These are phyloP conservation scores for Sporothrix globosa DNA, from an alignment of 2,329 filamentous ascomycete species.

Conservation along the genomic window DNA sequence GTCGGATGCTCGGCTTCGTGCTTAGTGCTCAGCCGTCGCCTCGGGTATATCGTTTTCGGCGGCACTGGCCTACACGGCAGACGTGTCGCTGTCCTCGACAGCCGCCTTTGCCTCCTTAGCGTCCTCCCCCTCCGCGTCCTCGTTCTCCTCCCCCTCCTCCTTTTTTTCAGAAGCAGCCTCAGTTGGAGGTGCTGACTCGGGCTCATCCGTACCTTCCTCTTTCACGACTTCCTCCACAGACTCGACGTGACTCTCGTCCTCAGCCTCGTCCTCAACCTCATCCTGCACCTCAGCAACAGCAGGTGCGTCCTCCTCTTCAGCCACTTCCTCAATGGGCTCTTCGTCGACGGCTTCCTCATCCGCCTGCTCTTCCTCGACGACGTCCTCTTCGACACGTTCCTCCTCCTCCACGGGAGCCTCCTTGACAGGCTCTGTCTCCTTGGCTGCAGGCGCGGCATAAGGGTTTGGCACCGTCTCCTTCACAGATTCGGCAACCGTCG, in stretches of 20 bases:
- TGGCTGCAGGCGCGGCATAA: not conserved
- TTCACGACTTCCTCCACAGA: not conserved
- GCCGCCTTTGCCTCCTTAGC: not conserved
- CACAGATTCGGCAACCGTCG: not conserved
- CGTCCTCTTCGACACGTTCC: not conserved
- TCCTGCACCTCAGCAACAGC: not conserved
- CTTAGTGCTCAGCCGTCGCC: not conserved
- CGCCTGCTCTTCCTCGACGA: not conserved
- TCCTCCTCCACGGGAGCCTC: not conserved
- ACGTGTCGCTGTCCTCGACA: not conserved
- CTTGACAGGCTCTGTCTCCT: not conserved
- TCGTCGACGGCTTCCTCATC: not conserved
- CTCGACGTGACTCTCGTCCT: conserved; percentile 3
- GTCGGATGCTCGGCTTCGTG: not conserved
- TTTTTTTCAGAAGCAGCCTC: not conserved
- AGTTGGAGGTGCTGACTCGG: not conserved
- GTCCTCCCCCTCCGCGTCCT: not conserved
- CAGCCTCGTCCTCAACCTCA: not conserved
- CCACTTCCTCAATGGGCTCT: not conserved
- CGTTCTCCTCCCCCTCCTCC: not conserved
- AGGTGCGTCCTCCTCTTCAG: not conserved
- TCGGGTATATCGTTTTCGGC: conserved; percentile 13
- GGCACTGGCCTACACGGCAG: not conserved
- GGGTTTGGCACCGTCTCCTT: too few relatives aligned
- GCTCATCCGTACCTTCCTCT: not conserved